A percentile compares a stretch with the other conserved stretches of the same genome.
These are phyloP conservation scores for Bipolaris sorokiniana DNA, from an alignment of 2,329 filamentous ascomycete species.

Conservation along the genomic window DNA sequence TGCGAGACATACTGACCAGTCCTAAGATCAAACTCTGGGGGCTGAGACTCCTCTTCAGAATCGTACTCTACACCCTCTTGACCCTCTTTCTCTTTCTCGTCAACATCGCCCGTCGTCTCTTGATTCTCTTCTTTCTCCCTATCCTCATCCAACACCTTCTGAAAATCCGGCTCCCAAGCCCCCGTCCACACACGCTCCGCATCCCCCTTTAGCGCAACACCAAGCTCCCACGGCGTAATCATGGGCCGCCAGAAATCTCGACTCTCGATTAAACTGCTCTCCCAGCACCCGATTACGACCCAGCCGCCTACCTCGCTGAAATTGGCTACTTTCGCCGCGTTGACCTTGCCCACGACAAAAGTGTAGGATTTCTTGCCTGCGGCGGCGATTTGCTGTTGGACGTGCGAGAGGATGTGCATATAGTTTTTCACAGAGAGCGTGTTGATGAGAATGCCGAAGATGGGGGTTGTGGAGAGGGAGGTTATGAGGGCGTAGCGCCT, in stretches of 20 bases:
- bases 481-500: slow-evolving; percentile 89
- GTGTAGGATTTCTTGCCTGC: slow-evolving; percentile 96
- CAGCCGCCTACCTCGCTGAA: slow-evolving; percentile 95
- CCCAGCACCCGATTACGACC: slow-evolving; percentile 98
- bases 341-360: slow-evolving; percentile 95
- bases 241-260: slow-evolving; percentile 87
- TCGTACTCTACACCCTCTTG: slow-evolving; percentile 5
- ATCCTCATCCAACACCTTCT: slow-evolving; percentile 63
- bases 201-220: slow-evolving; percentile 76
- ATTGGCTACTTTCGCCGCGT: slow-evolving; percentile 94
- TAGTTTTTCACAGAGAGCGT: slow-evolving; percentile 93
- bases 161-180: slow-evolving; percentile 87
- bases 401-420: slow-evolving; percentile 75
- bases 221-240: slow-evolving; percentile 93
- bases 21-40: slow-evolving; percentile 89
- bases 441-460: slow-evolving; percentile 95
- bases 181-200: slow-evolving; percentile 82
- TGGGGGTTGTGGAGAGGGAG: slow-evolving; percentile 76
- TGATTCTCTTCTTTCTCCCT: slow-evolving; percentile 13
- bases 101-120: not conserved
- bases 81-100: slow-evolving; percentile 45
- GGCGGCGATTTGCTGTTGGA: slow-evolving; percentile 73
- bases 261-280: slow-evolving; percentile 89
- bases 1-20: slow-evolving; percentile 83
- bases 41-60: slow-evolving; percentile 70